A percentile compares a stretch with the other conserved stretches of the same genome.
Evolutionary conservation across 371 early-diverging fungal genomes (phyloP).

Genomic region (Mycotypha africana): DNA sequence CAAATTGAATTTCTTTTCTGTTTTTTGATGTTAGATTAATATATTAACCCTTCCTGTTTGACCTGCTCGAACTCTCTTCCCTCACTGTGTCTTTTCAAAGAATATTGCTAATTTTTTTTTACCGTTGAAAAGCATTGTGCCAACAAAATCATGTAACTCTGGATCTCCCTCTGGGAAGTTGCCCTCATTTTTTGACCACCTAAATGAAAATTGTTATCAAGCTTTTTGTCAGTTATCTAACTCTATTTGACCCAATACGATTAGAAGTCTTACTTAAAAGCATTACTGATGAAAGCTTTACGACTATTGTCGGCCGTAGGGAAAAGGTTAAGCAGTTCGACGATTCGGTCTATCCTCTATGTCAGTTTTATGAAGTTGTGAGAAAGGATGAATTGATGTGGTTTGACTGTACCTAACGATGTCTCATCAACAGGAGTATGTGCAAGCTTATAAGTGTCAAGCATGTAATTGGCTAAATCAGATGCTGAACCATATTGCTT

Average conservation of each 20-base stretch:
- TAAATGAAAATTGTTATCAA: conserved; percentile 7
- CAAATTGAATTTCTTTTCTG: conserved; percentile 52
- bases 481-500: conserved; percentile 81
- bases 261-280: conserved; percentile 31
- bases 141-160: conserved; percentile 81
- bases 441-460: conserved; percentile 74
- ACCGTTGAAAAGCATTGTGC: conserved; percentile 64
- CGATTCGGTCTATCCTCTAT: conserved; percentile 43
- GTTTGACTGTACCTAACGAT: conserved; percentile 53
- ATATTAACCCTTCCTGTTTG: not conserved
- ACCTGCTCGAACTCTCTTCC: too few relatives aligned
- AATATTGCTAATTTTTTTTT: not conserved
- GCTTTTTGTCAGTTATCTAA: not conserved
- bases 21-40: not conserved
- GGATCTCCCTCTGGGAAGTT: conserved; percentile 71
- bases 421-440: conserved; percentile 66
- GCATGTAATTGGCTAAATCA: conserved; percentile 77
- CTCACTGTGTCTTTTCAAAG: too few relatives aligned
- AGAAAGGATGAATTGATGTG: not conserved
- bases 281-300: conserved; percentile 37
- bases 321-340: conserved; percentile 46
- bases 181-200: conserved; percentile 66
- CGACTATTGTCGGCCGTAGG: conserved; percentile 36
- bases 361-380: not conserved
- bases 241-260: not conserved